Base-by-base conservation (phyloP, 2,329 filamentous ascomycete species). In the Dothistroma septosporum region DNA sequence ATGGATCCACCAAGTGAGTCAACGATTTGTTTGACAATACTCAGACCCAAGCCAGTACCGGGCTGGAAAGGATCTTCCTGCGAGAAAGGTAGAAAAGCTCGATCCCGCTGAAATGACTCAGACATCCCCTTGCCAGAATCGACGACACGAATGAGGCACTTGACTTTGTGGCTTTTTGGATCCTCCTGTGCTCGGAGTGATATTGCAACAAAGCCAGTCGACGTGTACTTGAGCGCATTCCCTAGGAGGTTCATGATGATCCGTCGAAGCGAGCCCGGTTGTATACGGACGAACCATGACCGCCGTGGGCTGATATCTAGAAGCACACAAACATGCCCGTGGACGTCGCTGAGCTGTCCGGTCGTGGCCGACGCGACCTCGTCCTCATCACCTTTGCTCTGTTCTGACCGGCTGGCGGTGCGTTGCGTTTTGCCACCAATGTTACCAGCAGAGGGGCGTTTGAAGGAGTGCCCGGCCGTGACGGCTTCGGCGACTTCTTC, bases 1-100 rank as follows among this genome's bases (percentile, higher is more conserved):
- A 89, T 84, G 7, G 76, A 79, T 0, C 87, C 87, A 31, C 81
- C 79, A 0, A 89, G 74, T 28, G 84, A 81, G 53, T 55, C 80
- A 16, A 88, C 81, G 7, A 90, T 83, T 14, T 61, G 73, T 64
- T 69, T 78, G 41, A 75, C 73, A 48, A 76, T 74, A 28, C 64
- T 69, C 14, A 76, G 64, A 8, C 74, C 74, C 7, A 76, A 66
- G 0, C 74, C 74, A 8, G 73, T 74, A 9, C 74, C 74, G 11
- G 68, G 59, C 9, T 72, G 62, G 22, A 73, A 66, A 0, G 69
- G 63, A 53, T 75, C 67, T 53, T 72, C 73, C 58, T 76, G 74
- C 24, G 64, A 68, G 61, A 75, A 76, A 0, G 73, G 71, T 9
- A 67, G 64, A 58, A 69, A 76, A 1, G 75, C 59, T n/a, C 69